A percentile compares a stretch with the other conserved stretches of the same genome.
phyloP scores from a whole-genome alignment of 1,284 basidiomycete species.

The Trametes versicolor region DNA sequence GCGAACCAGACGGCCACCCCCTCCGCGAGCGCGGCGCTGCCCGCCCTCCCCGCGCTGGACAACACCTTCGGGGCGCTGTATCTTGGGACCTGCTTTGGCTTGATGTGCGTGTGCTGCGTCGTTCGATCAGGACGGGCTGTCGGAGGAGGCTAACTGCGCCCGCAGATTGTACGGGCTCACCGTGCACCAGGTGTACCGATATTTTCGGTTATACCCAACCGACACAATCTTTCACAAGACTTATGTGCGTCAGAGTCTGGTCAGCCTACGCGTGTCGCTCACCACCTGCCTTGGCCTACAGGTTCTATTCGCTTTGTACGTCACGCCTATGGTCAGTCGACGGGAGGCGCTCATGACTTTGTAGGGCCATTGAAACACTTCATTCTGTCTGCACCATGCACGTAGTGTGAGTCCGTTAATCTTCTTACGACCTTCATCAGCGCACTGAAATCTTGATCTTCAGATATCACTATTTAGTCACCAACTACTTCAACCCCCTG shows the following conservation, averaged over 20 bases:
- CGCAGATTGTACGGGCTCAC: slow-evolving; percentile 7
- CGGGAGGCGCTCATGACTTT: neutral
- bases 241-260: neutral
- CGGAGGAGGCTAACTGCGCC: neutral
- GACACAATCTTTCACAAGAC: neutral
- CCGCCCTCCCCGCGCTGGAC: slow-evolving; percentile 1
- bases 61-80: slow-evolving; percentile 5
- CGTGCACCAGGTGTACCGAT: slow-evolving; percentile 1
- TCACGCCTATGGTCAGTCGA: neutral
- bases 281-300: neutral
- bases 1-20: neutral
- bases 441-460: no score
- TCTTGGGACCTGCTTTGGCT: slow-evolving; percentile 6
- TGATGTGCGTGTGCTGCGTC: slow-evolving; percentile 3
- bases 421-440: no score
- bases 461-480: slow-evolving; percentile 8
- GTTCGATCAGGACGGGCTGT: neutral
- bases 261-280: neutral
- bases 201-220: neutral
- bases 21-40: neutral
- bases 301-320: neutral
- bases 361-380: neutral
- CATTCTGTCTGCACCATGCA: slow-evolving; percentile 5
- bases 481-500: slow-evolving; percentile 2
- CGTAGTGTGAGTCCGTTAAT: neutral